Evolutionary conservation across 2,329 filamentous ascomycete genomes (phyloP).

Genomic region (Byssothecium circinans): DNA sequence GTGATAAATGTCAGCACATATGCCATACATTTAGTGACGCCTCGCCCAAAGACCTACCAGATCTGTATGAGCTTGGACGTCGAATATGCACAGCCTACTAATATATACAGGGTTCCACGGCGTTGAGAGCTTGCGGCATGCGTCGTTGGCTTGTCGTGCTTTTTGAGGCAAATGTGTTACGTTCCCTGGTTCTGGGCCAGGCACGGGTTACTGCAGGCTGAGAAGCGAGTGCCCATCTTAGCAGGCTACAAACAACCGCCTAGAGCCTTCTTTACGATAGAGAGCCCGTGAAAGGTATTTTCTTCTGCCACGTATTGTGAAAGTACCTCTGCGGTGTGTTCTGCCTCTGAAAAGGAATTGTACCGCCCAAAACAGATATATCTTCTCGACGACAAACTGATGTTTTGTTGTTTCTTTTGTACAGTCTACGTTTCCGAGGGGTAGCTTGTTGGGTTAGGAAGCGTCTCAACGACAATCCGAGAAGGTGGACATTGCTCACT

Average conservation of each 20-base stretch:
- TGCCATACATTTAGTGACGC: background rate
- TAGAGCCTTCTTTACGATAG: background rate
- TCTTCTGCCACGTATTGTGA: background rate
- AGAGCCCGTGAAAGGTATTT: background rate
- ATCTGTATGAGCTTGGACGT: background rate
- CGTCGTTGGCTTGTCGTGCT: background rate
- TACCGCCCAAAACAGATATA: background rate
- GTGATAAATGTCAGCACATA: background rate
- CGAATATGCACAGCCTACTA: conserved; percentile 5
- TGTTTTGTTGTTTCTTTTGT: background rate
- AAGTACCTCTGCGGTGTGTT: background rate
- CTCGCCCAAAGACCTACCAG: background rate
- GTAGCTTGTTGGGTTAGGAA: background rate
- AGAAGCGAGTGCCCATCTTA: background rate
- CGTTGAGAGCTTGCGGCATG: background rate
- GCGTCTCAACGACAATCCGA: background rate
- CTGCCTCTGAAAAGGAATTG: background rate
- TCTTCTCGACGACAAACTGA: background rate
- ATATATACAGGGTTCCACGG: conserved; percentile 3
- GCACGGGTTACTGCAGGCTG: background rate
- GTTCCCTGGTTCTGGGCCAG: background rate
- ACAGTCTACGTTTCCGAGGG: background rate
- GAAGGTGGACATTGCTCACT: background rate
- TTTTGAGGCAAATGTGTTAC: background rate
- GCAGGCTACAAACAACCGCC: background rate